Conservation (phyloP, 1,284 basidiomycete species). For the Cystobasidium pallidum region DNA sequence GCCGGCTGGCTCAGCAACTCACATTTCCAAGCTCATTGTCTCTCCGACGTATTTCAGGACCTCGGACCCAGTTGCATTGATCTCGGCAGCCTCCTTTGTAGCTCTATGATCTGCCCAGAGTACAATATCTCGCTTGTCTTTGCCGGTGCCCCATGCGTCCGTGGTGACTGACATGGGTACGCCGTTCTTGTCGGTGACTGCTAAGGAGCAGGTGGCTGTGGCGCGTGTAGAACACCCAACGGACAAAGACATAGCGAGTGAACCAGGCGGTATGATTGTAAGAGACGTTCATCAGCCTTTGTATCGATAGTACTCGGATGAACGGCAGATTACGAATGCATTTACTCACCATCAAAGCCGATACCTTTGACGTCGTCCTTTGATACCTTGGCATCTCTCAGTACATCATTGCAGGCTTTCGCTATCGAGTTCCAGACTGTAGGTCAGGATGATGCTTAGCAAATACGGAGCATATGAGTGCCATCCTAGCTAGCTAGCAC, state of each 20-base stretch:
- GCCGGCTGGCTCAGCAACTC: not conserved
- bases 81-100: constrained; percentile 82
- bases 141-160: constrained; percentile 65
- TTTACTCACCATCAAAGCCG: constrained; percentile 92
- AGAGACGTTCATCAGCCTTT: no score
- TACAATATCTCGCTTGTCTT: constrained; percentile 78
- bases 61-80: constrained; percentile 80
- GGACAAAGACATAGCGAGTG: no score
- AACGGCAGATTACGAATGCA: no score
- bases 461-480: not conserved
- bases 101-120: constrained; percentile 82
- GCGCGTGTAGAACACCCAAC: not conserved
- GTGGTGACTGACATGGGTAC: constrained; percentile 78
- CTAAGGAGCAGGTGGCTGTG: constrained; percentile 91
- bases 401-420: constrained; percentile 69
- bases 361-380: constrained; percentile 77
- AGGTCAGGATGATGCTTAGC: no score
- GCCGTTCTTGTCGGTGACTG: constrained; percentile 75
- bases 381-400: constrained; percentile 67
- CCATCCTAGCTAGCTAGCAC: not conserved
- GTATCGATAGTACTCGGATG: no score
- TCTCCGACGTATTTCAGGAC: constrained; percentile 95
- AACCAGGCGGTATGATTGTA: no score
- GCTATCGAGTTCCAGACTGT: constrained; percentile 77
- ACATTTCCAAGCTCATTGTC: constrained; percentile 70